phyloP scores from a whole-genome alignment of 2,329 filamentous ascomycete species.

The Botrytis medusae region DNA sequence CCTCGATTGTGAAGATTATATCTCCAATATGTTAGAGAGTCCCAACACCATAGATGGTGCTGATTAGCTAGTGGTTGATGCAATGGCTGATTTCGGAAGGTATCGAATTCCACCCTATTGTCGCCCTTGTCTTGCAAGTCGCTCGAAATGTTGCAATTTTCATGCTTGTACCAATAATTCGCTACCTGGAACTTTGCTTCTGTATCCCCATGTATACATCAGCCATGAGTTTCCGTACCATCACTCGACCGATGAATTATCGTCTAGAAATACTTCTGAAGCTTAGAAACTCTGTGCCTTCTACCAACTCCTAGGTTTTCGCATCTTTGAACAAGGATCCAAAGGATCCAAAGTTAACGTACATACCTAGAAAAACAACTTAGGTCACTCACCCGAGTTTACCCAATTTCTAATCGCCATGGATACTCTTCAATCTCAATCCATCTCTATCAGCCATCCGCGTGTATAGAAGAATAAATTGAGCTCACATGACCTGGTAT shows the following conservation, averaged over 20 bases:
- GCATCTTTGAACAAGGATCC: neutral
- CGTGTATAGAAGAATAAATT: neutral
- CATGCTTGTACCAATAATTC: neutral
- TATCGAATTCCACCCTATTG: accelerated
- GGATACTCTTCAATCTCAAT: neutral
- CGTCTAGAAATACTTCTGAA: neutral
- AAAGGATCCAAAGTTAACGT: neutral
- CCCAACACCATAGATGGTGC: neutral
- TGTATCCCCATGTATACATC: neutral
- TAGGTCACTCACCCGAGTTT: neutral
- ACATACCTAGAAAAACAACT: neutral
- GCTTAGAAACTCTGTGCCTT: neutral
- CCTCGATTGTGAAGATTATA: neutral
- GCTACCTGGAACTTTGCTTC: accelerated
- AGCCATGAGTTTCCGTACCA: neutral
- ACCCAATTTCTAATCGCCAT: neutral
- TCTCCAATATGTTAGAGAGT: accelerated
- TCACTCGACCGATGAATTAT: neutral
- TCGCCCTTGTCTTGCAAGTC: neutral
- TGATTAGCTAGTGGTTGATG: neutral
- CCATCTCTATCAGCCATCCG: neutral
- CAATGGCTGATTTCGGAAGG: neutral
- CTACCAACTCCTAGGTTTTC: accelerated
- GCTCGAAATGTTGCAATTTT: neutral
- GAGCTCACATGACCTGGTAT: neutral